These are phyloP conservation scores for Rehmannia glutinosa DNA, from an alignment of 257 asterid species.

Conservation along the genomic window DNA sequence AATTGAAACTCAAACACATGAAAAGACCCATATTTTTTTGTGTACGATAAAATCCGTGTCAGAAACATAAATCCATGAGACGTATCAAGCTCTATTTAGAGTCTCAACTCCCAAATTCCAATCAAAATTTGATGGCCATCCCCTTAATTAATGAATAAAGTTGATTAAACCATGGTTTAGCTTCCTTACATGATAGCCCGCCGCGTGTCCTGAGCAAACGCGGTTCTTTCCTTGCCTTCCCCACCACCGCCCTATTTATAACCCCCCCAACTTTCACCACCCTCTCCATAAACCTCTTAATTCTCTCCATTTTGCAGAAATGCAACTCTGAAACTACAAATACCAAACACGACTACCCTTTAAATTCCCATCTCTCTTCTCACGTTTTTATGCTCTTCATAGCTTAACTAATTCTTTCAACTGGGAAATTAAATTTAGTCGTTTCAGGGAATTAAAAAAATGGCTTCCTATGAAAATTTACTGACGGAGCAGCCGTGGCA, in stretches of 20 bases:
- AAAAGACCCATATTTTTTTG: too few species aligned
- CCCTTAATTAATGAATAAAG: too few species aligned
- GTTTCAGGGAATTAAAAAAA: background rate
- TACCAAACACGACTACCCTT: too few species aligned
- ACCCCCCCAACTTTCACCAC: background rate
- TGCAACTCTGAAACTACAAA: background rate
- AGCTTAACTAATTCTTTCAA: background rate
- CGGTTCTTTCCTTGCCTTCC: background rate
- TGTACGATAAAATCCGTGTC: too few species aligned
- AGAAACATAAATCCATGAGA: too few species aligned
- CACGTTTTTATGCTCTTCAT: background rate
- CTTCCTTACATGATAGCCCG: background rate
- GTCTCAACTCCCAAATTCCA: too few species aligned
- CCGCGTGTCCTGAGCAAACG: background rate
- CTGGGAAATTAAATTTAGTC: too few species aligned
- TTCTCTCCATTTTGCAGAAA: background rate
- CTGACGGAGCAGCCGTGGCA: slow-evolving; percentile 51
- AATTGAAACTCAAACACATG: too few species aligned
- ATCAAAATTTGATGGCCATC: too few species aligned
- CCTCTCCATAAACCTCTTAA: background rate
- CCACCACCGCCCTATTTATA: slow-evolving; percentile 2
- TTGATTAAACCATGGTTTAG: too few species aligned
- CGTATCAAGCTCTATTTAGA: too few species aligned
- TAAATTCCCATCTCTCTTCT: too few species aligned
- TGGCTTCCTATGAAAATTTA: slow-evolving; percentile 29